Evolutionary conservation across 2,329 filamentous ascomycete genomes (phyloP).

Genomic region (Balansia obtecta): DNA sequence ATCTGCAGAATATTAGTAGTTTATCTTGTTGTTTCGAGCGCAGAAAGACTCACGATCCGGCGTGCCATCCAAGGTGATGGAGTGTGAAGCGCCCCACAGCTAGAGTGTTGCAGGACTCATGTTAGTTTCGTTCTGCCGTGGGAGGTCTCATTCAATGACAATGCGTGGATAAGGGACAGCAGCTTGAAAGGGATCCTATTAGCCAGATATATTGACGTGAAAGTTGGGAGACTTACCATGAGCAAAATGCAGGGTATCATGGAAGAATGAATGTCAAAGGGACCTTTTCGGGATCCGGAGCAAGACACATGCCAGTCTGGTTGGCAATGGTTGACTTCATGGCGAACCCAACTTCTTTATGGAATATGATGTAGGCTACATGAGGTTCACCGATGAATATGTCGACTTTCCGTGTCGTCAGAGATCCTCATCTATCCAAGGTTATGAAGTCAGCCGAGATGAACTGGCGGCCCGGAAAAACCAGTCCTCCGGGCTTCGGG

Average conservation of each 20-base stretch:
- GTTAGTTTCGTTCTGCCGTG: slow-evolving; percentile 3
- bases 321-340: slow-evolving; percentile 4
- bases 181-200: neutral
- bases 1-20: slow-evolving; percentile 1
- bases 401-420: slow-evolving; percentile 4
- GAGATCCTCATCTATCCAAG: slow-evolving; percentile 3
- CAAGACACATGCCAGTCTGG: slow-evolving; percentile 2
- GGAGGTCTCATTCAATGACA: slow-evolving; percentile 7
- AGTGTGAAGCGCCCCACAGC: slow-evolving; percentile 11
- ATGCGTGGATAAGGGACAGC: slow-evolving; percentile 7
- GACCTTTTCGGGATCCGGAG: slow-evolving; percentile 5
- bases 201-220: neutral
- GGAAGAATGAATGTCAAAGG: slow-evolving; percentile 6
- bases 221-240: neutral
- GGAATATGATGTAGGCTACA: slow-evolving; percentile 7
- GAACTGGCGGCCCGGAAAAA: too few relatives aligned
- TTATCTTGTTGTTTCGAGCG: neutral
- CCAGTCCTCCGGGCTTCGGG: too few relatives aligned
- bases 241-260: slow-evolving; percentile 7
- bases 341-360: slow-evolving; percentile 4
- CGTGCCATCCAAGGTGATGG: slow-evolving; percentile 11
- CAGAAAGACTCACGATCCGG: slow-evolving; percentile 7
- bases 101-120: slow-evolving; percentile 10
- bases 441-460: slow-evolving; percentile 3
- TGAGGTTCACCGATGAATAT: slow-evolving; percentile 8